A percentile compares a stretch with the other conserved stretches of the same genome.
These are phyloP conservation scores for Aspergillus sparsus DNA, from an alignment of 495 filamentous ascomycete species.

Conservation along the genomic window DNA sequence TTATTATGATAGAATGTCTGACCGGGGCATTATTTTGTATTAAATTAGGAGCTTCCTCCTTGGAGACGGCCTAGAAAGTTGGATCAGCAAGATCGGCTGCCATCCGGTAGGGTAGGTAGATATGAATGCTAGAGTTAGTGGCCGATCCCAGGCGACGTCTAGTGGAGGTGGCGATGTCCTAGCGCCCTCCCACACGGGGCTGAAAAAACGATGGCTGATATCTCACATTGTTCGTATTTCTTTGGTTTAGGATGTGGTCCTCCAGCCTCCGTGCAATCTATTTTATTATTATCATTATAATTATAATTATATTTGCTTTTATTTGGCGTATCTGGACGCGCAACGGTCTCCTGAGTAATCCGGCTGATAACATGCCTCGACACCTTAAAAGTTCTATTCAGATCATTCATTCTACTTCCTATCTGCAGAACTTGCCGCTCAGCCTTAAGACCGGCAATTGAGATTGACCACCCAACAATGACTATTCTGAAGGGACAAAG, in stretches of 20 bases:
- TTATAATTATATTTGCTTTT: not conserved
- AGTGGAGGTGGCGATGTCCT: slow-evolving; percentile 14
- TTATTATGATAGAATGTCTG: too few species aligned
- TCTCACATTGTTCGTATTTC: slow-evolving; percentile 21
- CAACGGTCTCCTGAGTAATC: not conserved
- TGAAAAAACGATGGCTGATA: slow-evolving; percentile 13
- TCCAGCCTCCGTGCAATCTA: slow-evolving; percentile 10
- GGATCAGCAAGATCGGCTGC: slow-evolving; percentile 18
- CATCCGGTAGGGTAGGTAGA: not conserved
- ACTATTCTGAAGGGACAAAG: not conserved
- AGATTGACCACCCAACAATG: not conserved
- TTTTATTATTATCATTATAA: not conserved
- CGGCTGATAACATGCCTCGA: not conserved
- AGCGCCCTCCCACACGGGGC: slow-evolving; percentile 9
- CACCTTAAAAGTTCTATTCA: too few species aligned
- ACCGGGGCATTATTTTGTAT: too few species aligned
- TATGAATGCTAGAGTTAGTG: not conserved
- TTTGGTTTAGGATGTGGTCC: not conserved
- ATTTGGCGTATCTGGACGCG: not conserved
- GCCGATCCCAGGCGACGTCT: slow-evolving; percentile 12
- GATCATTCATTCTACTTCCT: too few species aligned
- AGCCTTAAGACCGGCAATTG: not conserved
- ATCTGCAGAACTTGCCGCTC: slow-evolving; percentile 2
- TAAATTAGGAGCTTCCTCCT: too few species aligned
- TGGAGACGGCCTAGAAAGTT: not conserved